Evolutionary conservation across 2,329 filamentous ascomycete species (phyloP).

Genomic region (Paraconiothyrium brasiliense): DNA sequence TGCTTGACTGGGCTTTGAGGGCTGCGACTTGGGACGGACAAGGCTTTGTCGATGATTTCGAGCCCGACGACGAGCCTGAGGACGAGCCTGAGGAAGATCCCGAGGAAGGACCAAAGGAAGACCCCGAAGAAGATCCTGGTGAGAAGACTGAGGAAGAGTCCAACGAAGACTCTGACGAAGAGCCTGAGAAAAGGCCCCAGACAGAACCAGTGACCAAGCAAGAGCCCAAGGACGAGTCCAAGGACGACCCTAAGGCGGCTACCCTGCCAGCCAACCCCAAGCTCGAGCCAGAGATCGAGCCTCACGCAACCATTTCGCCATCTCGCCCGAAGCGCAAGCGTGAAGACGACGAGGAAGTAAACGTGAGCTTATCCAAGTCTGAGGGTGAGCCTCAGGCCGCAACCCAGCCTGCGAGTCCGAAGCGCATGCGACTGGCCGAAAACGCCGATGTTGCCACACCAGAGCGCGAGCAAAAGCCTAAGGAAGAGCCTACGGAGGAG

Average conservation of each 20-base stretch:
- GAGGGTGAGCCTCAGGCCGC: not conserved
- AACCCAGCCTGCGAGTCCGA: not conserved
- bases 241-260: not conserved
- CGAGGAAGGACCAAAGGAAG: not conserved
- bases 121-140: not conserved
- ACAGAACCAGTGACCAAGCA: not conserved
- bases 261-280: not conserved
- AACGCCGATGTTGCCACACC: too few relatives aligned
- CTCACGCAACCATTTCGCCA: not conserved
- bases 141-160: not conserved
- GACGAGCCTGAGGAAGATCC: not conserved
- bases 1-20: not conserved
- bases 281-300: not conserved
- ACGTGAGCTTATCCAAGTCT: not conserved
- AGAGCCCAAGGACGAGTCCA: not conserved
- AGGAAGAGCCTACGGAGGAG: not conserved
- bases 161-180: too few relatives aligned
- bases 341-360: not conserved
- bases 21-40: not conserved
- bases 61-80: not conserved
- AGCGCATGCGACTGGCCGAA: too few relatives aligned
- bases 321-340: conserved; percentile 7
- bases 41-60: not conserved
- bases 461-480: not conserved
- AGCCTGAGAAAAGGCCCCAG: too few relatives aligned